These are phyloP conservation scores for Juncus inflexus DNA, from an alignment of 176 grass and related monocot species.

Conservation along the genomic window DNA sequence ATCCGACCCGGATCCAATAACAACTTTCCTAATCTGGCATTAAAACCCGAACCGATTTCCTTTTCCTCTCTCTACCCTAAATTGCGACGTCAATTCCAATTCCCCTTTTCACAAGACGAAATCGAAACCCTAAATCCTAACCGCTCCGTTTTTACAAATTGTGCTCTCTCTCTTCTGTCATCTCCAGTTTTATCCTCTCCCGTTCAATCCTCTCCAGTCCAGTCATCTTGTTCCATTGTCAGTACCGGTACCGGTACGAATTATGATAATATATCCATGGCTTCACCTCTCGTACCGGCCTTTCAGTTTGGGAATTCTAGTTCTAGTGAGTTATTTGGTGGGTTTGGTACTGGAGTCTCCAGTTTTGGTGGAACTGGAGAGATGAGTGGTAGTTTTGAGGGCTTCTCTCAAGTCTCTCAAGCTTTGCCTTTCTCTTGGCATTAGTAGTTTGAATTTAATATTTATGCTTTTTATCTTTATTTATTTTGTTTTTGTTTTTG, in stretches of 20 bases:
- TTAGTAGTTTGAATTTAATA: conserved; percentile 7
- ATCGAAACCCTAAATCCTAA: conserved; percentile 14
- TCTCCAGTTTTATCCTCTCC: conserved; percentile 21
- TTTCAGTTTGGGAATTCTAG: conserved; percentile 13
- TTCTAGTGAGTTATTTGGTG: background rate
- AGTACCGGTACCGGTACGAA: conserved; percentile 8
- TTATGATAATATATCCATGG: conserved; percentile 14
- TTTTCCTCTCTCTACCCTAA: conserved; percentile 10
- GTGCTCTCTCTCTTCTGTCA: conserved; percentile 70
- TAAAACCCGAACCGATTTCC: conserved; percentile 18
- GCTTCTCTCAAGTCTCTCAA: conserved; percentile 24
- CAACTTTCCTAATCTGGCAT: background rate
- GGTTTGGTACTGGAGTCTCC: background rate
- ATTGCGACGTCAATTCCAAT: background rate
- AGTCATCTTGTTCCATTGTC: conserved; percentile 14
- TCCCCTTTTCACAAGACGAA: conserved; percentile 19
- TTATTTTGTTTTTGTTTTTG: conserved; percentile 10
- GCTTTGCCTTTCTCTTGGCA: conserved; percentile 45
- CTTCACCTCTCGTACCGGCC: conserved; percentile 17
- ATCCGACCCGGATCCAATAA: conserved; percentile 14
- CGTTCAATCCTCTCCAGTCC: conserved; percentile 20
- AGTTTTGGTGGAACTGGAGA: conserved; percentile 15
- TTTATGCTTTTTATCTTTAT: background rate
- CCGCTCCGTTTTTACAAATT: conserved; percentile 17
- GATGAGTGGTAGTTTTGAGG: conserved; percentile 13